Base-by-base conservation (phyloP, 345 rosid genomes). In the Raphanus raphanistrum region DNA sequence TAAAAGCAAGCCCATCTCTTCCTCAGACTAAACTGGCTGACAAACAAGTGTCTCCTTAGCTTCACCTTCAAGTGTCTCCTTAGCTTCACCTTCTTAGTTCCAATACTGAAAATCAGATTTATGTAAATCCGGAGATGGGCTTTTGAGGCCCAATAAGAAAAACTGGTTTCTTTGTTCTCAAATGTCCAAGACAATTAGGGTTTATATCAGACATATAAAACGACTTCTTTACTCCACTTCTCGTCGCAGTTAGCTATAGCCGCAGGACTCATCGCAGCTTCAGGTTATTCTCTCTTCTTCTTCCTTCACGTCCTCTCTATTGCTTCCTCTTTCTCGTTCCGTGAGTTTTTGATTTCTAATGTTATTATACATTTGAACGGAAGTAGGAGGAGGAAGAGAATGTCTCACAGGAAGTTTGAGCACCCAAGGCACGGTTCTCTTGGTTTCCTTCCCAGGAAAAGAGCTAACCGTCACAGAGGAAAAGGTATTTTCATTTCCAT, bases 381-480 rank as follows among this genome's bases (percentile, higher is more conserved):
- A 9, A 9, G 3, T 38, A 68, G 60, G 60, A 68, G 35, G 63
- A 68, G 26, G 8, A 50, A 77, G 68, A 82, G 76, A 63, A 91
- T 91, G 97, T 91, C 97, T 79, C 97, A 91, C 88, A 79, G 97
- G 84, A 91, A 91, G 88, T 91, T 91, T 81, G 97, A 91, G 87
- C 97, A 91, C 85, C 97, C 97, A 38, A 88, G 97, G 84, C 97
- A 91, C 58, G 97, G 97, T 3, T 91, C 94, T 70, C 90, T 91
- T 66, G 97, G 97, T 77, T 91, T 91, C 74, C 89, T 91, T 65
- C 97, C 97, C 1, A 89, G 93, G 86, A 91, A 91, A 86, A 63
- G 97, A 43, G 92, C 94, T 63, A 32, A 88, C 78, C 94, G 97
- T 36, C 96, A 92, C 85, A 87, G 97, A 72, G 97, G 97, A 78